Conservation (phyloP, 108 stramenopile species). For the Nitzschia inconspicua region DNA sequence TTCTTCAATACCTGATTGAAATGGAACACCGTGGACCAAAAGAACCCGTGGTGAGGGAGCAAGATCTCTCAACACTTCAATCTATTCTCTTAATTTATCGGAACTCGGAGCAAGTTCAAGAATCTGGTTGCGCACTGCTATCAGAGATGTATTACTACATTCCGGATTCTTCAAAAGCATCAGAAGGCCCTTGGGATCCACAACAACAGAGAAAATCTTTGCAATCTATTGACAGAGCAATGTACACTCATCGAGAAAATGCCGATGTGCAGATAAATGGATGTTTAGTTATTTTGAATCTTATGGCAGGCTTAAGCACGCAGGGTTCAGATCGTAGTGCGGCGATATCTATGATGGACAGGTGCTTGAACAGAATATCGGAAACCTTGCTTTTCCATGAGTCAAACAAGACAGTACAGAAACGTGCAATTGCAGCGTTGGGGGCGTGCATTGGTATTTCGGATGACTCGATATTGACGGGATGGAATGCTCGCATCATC, state of each 20-base stretch:
- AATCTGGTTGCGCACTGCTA: constrained; percentile 10
- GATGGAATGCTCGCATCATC: constrained; percentile 85
- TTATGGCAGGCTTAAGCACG: too few species aligned
- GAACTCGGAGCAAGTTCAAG: constrained; percentile 15
- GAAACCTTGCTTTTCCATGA: background rate
- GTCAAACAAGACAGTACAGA: background rate
- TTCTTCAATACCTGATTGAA: too few species aligned
- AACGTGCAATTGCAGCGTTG: background rate
- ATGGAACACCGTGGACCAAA: too few species aligned
- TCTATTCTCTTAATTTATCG: constrained; percentile 3
- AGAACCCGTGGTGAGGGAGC: background rate
- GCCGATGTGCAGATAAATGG: constrained; percentile 7
- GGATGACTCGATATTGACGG: constrained; percentile 55
- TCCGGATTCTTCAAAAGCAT: constrained; percentile 4
- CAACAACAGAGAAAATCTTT: constrained; percentile 4
- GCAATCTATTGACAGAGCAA: constrained; percentile 4
- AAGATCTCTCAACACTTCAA: constrained; percentile 1
- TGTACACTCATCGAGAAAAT: background rate
- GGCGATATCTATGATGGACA: constrained; percentile 10
- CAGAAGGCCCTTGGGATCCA: constrained; percentile 14
- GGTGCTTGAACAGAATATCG: background rate
- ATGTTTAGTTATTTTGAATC: constrained; percentile 13
- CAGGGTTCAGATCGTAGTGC: too few species aligned
- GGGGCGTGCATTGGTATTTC: background rate
- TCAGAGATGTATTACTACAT: constrained; percentile 14